Percentiles rank a stretch among this genome's conserved stretches.
These are phyloP conservation scores for Purshia tridentata DNA, from an alignment of 306 rosid genomes.

Conservation along the genomic window DNA sequence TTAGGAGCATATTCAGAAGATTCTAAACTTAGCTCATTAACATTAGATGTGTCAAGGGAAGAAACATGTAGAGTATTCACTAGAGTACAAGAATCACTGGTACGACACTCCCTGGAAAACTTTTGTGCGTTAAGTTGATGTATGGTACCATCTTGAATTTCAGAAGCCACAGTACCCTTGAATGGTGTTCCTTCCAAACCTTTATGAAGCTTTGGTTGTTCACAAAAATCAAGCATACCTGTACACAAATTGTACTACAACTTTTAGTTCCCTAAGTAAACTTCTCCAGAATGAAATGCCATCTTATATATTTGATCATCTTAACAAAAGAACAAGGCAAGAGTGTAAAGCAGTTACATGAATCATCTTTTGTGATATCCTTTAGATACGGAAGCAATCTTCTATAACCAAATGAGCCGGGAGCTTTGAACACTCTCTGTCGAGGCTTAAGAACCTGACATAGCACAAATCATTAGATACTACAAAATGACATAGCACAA, in stretches of 20 bases:
- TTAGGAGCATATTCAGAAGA: constrained; percentile 19
- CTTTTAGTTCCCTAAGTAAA: constrained; percentile 15
- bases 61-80: constrained; percentile 24
- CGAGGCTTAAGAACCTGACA: constrained; percentile 53
- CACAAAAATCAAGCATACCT: constrained; percentile 35
- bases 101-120: constrained; percentile 16
- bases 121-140: not conserved
- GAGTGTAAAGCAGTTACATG: constrained; percentile 35
- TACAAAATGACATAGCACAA: constrained; percentile 23
- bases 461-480: constrained; percentile 1
- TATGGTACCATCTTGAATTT: not conserved
- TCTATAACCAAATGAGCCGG: constrained; percentile 68
- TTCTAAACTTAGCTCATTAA: constrained; percentile 17
- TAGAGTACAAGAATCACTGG: constrained; percentile 27
- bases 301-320: not conserved
- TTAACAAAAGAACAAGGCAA: not conserved
- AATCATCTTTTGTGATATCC: constrained; percentile 31
- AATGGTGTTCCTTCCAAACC: constrained; percentile 15
- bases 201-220: constrained; percentile 19
- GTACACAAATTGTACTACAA: constrained; percentile 2
- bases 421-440: constrained; percentile 60
- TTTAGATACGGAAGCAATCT: constrained; percentile 66
- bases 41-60: constrained; percentile 28
- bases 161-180: constrained; percentile 2
- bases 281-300: not conserved